phyloP scores from a whole-genome alignment of 805 yeast species.

The Wickerhamomyces chaumierensis region DNA sequence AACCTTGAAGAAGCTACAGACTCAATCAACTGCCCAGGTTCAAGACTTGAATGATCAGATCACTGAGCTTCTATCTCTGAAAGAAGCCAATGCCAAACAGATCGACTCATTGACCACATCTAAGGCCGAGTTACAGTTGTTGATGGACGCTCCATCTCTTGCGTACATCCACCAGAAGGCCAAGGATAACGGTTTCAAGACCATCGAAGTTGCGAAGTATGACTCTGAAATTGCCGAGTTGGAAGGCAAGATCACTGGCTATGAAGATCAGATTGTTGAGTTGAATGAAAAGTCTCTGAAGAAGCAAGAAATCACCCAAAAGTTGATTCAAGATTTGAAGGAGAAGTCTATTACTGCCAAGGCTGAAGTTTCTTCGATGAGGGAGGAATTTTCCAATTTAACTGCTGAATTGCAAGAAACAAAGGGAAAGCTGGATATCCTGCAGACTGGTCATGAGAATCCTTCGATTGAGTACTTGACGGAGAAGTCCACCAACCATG shows the following conservation, averaged over 20 bases:
- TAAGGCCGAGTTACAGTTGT: neutral
- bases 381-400: neutral
- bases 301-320: slow-evolving; percentile 4
- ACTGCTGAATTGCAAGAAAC: slow-evolving; percentile 1
- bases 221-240: slow-evolving; percentile 1
- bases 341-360: slow-evolving; percentile 1
- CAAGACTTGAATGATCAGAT: neutral
- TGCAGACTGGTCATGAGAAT: slow-evolving; percentile 9
- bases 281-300: slow-evolving; percentile 3
- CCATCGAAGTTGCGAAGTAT: slow-evolving; percentile 1
- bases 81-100: neutral
- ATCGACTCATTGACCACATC: neutral
- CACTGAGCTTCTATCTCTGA: neutral
- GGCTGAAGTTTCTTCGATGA: slow-evolving; percentile 2
- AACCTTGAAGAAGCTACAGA: neutral
- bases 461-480: slow-evolving; percentile 24
- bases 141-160: slow-evolving; percentile 2
- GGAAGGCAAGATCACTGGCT: slow-evolving; percentile 1
- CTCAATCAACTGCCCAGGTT: neutral
- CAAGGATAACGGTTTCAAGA: neutral
- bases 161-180: slow-evolving; percentile 2
- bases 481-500: slow-evolving; percentile 19
- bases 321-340: slow-evolving; percentile 11
- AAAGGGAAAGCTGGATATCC: neutral
- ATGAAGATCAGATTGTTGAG: slow-evolving; percentile 1